Evolutionary conservation across 106 monocot genomes (phyloP).

Genomic region (Cymbidium sinense): DNA sequence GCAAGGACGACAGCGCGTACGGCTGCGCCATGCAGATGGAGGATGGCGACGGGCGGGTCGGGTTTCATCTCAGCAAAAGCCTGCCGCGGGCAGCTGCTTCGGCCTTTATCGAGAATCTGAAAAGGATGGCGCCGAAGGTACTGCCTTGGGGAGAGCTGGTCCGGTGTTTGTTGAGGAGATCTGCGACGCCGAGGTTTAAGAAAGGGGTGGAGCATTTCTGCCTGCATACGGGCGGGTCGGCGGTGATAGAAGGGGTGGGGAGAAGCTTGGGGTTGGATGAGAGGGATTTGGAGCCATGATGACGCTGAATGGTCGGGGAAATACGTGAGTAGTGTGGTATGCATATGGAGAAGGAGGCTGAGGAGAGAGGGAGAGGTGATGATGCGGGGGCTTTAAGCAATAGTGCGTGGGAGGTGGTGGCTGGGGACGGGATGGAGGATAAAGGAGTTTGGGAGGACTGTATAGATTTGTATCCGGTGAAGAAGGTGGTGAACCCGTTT

Average conservation of each 20-base stretch:
- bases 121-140: not conserved
- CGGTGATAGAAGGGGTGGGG: conserved; percentile 5
- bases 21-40: conserved; percentile 1
- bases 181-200: not conserved
- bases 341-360: conserved; percentile 13
- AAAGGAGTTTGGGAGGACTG: conserved; percentile 3
- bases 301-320: conserved; percentile 20
- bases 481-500: no score
- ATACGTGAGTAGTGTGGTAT: conserved; percentile 28
- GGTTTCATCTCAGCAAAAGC: not conserved
- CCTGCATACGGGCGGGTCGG: not conserved
- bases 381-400: conserved; percentile 39
- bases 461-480: not conserved
- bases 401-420: conserved; percentile 20
- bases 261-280: not conserved
- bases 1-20: not conserved
- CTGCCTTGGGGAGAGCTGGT: not conserved
- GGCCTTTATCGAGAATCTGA: not conserved
- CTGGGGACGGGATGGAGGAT: not conserved
- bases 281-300: conserved; percentile 17
- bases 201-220: conserved; percentile 4
- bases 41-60: not conserved
- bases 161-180: not conserved
- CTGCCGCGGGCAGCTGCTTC: not conserved
- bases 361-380: conserved; percentile 16